Evolutionary conservation across 208 protist genomes (phyloP), one percentile per base, ranked within the genome.

Genomic region (Endotrypanum monterogeii): DNA sequence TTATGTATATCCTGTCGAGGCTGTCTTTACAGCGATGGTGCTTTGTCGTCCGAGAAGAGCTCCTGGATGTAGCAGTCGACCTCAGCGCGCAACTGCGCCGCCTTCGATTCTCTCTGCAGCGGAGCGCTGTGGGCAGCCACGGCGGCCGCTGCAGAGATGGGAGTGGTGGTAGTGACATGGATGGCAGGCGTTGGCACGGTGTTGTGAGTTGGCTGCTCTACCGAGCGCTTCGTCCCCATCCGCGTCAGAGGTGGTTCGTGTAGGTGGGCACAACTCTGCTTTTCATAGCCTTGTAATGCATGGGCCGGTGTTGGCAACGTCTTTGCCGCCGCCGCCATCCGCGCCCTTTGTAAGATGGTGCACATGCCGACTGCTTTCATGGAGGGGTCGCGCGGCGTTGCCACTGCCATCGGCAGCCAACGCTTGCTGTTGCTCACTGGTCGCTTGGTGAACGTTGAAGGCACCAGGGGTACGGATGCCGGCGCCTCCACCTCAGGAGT

Each of bases 31-130:
- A 18, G 39, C 62, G 5, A 14, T 50, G 11, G 20, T 35, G 4
- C 37, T 3, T 66, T 54, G 8, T 75, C 68, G 4, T n/a, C n/a
- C n/a, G 76, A 50, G 51, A 80, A 80, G 50, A 80, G 76, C 28
- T 74, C 76, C 1, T 37, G 76, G 41, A 80, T 80, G 23, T 20
- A 65, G 9, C 52, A 65, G 46, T 80, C 76, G 51, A 80, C 41
- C 32, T 75, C 62, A 6, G 58, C 61, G 60, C 52, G 72, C 25
- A 80, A 35, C 2, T n/a, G 67, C 30, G 48, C 50, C 28, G 2
- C 23, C 9, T 54, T 55, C 50, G 32, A 5, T 37, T 28, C 56
- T 3, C 23, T 9, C 2, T 12, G n/a, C 32, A 20, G 14, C 44
- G 16, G 48, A 68, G 6, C 23, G 58, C 39, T 14, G 6, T 51